Base-by-base conservation (phyloP, 148 eudicot genomes). In the Suaeda aralocaspica region DNA sequence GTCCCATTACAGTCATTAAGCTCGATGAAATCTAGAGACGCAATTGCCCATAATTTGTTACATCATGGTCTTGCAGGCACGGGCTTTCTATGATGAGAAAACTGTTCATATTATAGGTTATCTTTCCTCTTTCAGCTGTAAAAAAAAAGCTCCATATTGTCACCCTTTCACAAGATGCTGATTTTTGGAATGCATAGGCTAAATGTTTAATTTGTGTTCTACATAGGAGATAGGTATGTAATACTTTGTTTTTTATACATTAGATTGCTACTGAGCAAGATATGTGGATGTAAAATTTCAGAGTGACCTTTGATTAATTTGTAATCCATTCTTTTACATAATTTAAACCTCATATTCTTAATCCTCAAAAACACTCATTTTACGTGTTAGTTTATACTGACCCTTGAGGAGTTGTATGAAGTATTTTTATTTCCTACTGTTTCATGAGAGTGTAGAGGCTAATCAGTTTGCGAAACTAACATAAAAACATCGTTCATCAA, bases 51-150 rank as follows among this genome's bases (percentile, higher is more conserved):
- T 78, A 85, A 92, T 74, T 79, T 92, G 15, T 52, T 92, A 85
- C 96, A 89, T 75, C 93, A 88, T 81, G 89, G 87, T 34, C 93
- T 84, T 81, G 96, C 88, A 22, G 98, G 96, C 44, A 89, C 97
- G 72, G 86, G 96, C 0, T 86, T 89, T 71, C 71, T 84, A 50
- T 84, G 76, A 49, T 82, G 59, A 34, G 25, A 18, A 39, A 36
- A 8, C 41, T 36, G 41, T 36, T 36, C 5, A 36, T 36, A 36
- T 36, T 36, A 36, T 36, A 36, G 41, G 41, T 36, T 36, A n/a
- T 36, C 41, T 36, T 36, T 36, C 41, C 41, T 36, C 5, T 36
- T 36, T 36, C 41, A 3, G 41, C 41, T 36, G 41, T 36, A 36
- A 36, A 36, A 36, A 36, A 3, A 36, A 8, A 8, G 41, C n/a